Base-by-base conservation (phyloP, 768 basidiomycete genomes). In the Asterophora parasitica region DNA sequence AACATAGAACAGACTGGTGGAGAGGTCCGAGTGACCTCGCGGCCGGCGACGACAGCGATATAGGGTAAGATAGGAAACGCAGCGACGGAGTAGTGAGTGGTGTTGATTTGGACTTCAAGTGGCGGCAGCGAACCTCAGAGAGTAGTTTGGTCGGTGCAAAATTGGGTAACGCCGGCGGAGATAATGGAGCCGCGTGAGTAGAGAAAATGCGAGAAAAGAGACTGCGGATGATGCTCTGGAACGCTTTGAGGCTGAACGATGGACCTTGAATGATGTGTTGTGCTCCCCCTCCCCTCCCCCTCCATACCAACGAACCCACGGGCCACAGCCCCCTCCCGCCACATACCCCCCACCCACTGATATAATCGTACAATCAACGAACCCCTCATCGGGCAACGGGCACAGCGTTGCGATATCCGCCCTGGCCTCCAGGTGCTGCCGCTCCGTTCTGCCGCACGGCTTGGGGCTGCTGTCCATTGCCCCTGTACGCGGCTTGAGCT, bases 351-450 rank as follows among this genome's bases (percentile, higher is more conserved):
- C 13, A 33, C 30, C 37, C 34, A 15, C 23, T 30, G 6, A 26
- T 26, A n/a, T 7, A 32, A 32, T 33, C 42, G 17, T 10, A n/a
- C 31, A 40, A 19, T 32, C 23, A 10, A 38, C 19, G 11, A 10
- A 30, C 28, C 41, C 26, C 44, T 73, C 65, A 71, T 55, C 71
- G 63, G 31, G 56, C 62, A 32, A 65, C 69, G 45, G 70, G 61
- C 3, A 60, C 68, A 44, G 68, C 65, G 7, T 69, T 68, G 42
- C 73, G 70, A 44, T 72, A 71, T 15, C 59, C 60, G 6, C 58
- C 63, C 34, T 65, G 65, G 7, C 59, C 66, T 30, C 62, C 51
- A 41, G 51, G 58, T 30, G 39, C 53, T 39, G 44, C 23, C 19
- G 50, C 51, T 26, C 62, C 61, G 49, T 63, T 65, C 48, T 60